Evolutionary conservation across 768 basidiomycete genomes (phyloP), one percentile per base, ranked within the genome.

Genomic region (Naematelia aurantialba): DNA sequence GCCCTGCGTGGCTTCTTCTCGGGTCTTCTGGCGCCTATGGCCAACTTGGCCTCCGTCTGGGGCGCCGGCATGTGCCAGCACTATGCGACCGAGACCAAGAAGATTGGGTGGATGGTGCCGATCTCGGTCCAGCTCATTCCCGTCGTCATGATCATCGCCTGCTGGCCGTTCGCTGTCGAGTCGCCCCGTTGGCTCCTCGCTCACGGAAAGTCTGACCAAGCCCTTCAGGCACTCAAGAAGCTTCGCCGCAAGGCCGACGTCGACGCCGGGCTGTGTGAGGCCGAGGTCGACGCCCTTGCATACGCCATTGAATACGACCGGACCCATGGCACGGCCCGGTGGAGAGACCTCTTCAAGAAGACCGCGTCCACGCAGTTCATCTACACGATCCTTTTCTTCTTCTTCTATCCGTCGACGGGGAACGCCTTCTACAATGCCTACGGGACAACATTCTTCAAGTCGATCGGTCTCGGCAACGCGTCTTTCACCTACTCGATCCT

Each of bases 251-350:
- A 55, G 5, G 31, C 26, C 14, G 53, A 61, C 34, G 34, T 50
- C 31, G 56, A 34, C 24, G 29, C 47, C 2, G 56, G 56, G 11
- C 13, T 26, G 11, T 42, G 47, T 22, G 56, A 53, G 12, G 58
- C 49, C 11, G 58, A 53, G 42, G 47, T 52, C 42, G 55, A 46
- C 59, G 56, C 19, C 56, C 62, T 85, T 60, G 81, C 82, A 0
- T 83, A 85, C 65, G 85, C 85, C 13, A 55, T 61, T 26, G 39
- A 61, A 30, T 24, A 4, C 13, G 52, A 52, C 22, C 31, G 55
- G 53, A 47, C 29, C 14, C 21, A n/a, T 1, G 45, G 48, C 19
- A 47, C 57, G 24, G 53, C 50, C 3, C 56, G 61, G n/a, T 62
- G 61, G 61, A 26, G 52, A n/a, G 47, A 53, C 44, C 24, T 58